Evolutionary conservation across 345 rosid species (phyloP).

Genomic region (Syzygium jambos): DNA sequence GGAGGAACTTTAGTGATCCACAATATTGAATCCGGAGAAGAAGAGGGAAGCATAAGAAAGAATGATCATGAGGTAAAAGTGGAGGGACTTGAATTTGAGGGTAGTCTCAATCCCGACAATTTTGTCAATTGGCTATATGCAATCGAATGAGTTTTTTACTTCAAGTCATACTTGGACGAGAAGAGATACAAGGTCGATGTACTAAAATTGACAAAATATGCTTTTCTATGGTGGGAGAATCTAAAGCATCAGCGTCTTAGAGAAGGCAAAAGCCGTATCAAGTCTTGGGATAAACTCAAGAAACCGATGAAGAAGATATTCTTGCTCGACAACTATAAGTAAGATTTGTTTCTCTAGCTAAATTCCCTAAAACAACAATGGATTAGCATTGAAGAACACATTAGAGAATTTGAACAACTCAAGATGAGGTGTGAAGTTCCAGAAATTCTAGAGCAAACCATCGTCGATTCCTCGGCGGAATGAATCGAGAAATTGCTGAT

Average conservation of each 20-base stretch:
- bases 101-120: neutral
- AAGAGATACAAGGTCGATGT: neutral
- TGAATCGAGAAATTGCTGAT: neutral
- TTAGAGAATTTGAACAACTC: neutral
- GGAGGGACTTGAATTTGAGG: neutral
- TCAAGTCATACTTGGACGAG: neutral
- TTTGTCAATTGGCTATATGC: too few relatives aligned
- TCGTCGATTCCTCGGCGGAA: rapidly evolving
- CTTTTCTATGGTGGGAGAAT: neutral
- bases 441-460: neutral
- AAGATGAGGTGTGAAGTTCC: neutral
- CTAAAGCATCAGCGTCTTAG: rapidly evolving
- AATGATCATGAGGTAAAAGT: neutral
- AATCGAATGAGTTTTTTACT: neutral
- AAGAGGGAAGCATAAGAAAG: neutral
- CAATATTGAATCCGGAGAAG: neutral
- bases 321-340: neutral
- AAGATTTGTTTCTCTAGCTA: neutral
- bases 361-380: neutral
- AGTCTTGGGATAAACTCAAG: neutral
- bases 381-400: neutral
- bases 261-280: neutral
- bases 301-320: neutral
- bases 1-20: neutral
- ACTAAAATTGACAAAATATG: neutral